phyloP scores from a whole-genome alignment of 768 basidiomycete genomes.

The Auriculariales sp. region DNA sequence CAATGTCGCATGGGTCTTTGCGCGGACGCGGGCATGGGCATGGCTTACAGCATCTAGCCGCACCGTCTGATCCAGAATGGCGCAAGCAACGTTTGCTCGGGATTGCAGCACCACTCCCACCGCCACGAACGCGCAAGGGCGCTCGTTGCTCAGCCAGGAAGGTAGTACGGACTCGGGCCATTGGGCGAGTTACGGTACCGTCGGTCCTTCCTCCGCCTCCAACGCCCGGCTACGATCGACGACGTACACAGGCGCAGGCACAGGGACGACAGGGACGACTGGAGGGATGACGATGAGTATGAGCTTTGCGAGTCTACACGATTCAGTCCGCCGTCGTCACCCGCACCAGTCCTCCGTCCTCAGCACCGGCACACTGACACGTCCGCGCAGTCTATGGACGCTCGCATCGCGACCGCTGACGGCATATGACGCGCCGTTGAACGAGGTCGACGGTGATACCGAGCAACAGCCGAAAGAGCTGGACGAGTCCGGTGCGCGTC shows the following conservation, averaged over 20 bases:
- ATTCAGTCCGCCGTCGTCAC: neutral
- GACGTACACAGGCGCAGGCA: no score
- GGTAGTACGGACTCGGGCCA: slow-evolving; percentile 1
- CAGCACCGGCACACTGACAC: neutral
- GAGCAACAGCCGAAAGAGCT: slow-evolving; percentile 23
- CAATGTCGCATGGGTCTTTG: no score
- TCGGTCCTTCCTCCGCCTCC: neutral
- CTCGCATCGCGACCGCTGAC: slow-evolving; percentile 40
- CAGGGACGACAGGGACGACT: neutral
- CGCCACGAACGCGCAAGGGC: neutral
- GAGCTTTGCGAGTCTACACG: neutral
- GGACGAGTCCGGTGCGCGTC: slow-evolving; percentile 42
- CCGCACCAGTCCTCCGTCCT: no score
- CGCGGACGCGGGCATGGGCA: no score
- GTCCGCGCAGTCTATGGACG: neutral
- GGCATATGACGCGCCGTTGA: slow-evolving; percentile 43
- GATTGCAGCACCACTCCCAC: no score
- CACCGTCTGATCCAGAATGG: no score
- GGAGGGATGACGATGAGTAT: neutral
- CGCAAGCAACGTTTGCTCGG: no score
- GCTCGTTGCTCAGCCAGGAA: neutral
- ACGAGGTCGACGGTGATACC: slow-evolving; percentile 18
- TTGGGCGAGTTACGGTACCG: neutral
- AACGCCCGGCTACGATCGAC: no score
- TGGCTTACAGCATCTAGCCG: no score